phyloP scores from a whole-genome alignment of 371 early-diverging fungal species.

The Blakeslea trispora region DNA sequence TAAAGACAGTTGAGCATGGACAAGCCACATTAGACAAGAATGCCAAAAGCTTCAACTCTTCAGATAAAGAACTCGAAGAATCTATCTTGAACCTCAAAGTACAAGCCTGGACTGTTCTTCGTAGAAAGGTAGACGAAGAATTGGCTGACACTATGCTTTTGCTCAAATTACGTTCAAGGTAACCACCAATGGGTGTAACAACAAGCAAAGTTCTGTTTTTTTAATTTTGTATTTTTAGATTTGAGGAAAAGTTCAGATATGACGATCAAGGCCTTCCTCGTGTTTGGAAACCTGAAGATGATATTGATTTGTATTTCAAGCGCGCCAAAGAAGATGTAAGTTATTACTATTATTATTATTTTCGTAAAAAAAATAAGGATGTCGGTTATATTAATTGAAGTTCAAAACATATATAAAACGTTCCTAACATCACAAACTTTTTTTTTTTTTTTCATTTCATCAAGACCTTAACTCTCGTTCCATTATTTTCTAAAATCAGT shows the following conservation, averaged over 20 bases:
- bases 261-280: conserved; percentile 91
- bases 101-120: conserved; percentile 76
- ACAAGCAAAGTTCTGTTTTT: too few species aligned
- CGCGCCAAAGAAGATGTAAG: conserved; percentile 69
- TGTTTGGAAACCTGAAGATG: conserved; percentile 94
- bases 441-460: neutral
- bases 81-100: conserved; percentile 56
- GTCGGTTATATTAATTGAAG: too few species aligned
- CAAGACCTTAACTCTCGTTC: conserved; percentile 64
- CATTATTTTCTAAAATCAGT: conserved; percentile 67
- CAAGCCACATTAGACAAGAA: conserved; percentile 15
- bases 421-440: neutral
- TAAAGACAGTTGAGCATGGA: conserved; percentile 41
- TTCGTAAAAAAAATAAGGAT: too few species aligned
- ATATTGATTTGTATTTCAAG: conserved; percentile 87
- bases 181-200: neutral
- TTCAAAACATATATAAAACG: too few species aligned
- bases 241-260: conserved; percentile 93
- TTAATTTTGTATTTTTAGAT: too few species aligned
- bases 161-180: conserved; percentile 70
- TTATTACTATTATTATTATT: too few species aligned
- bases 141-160: conserved; percentile 80
- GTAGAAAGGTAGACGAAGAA: conserved; percentile 80
- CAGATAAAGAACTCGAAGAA: conserved; percentile 53
- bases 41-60: conserved; percentile 55